Base-by-base conservation (phyloP, 2,329 filamentous ascomycete genomes). In the Neurospora sp. region DNA sequence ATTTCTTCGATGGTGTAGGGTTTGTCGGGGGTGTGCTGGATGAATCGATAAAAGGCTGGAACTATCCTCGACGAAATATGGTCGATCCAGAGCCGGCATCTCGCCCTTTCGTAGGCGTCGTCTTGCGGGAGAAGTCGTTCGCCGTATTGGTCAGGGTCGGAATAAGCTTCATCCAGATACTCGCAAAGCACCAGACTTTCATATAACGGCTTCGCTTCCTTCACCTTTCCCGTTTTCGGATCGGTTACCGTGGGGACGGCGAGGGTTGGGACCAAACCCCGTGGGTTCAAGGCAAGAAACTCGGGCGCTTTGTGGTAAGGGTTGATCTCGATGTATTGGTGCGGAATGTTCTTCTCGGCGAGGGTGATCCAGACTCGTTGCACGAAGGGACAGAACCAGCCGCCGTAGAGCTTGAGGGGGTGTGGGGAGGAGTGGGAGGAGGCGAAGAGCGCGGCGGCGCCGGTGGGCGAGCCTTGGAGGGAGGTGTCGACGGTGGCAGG, bases 321-420 rank as follows among this genome's bases (percentile, higher is more conserved):
- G 78, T 93, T 93, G 71, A 93, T 89, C 81, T 92, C 90, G 73
- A 91, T 83, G 78, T 92, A 93, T 80, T 93, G 89, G 77, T 94
- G 90, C 17, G 87, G 86, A 38, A 93, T 90, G 2, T 83, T 80
- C 78, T 94, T 93, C 78, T 93, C 91, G 75, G 89, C 85, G 11
- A 94, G 84, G 1, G 89, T 86, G 72, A 93, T 89, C 89, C 91
- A 93, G 15, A 85, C 84, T 19, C 91, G 85, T 80, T 93, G 91
- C 4, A 93, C 86, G 73, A 87, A 88, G 15, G 86, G 86, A 74
- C 86, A 95, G 83, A 93, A 93, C 90, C 90, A 93, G 73, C 88
- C 89, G 15, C 87, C 87, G 79, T 92, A 93, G 13, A 93, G 82
- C 78, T 90, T 91, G 39, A 91, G 79, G 5, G 80, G 78, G 40